Conservation (phyloP, 768 basidiomycete genomes). For the Hygrophorus pudorinus region DNA sequence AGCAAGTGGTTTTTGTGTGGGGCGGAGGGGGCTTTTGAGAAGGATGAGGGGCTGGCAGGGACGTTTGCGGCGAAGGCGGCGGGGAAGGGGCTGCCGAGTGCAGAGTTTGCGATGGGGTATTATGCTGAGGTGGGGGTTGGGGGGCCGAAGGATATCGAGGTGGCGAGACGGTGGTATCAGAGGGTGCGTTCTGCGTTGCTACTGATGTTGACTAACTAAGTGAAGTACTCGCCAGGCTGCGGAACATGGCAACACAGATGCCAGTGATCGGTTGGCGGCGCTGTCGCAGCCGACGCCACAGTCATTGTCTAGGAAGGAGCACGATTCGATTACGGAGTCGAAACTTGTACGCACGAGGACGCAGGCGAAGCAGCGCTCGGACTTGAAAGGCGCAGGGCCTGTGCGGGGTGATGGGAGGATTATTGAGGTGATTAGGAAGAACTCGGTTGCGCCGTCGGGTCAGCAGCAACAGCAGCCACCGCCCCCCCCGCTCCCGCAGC, state of each 20-base stretch:
- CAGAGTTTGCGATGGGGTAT: constrained; percentile 95
- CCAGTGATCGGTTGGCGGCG: constrained; percentile 59
- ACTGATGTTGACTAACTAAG: not conserved
- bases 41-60: constrained; percentile 77
- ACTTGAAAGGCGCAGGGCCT: constrained; percentile 15
- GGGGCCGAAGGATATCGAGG: constrained; percentile 46
- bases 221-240: constrained; percentile 42
- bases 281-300: constrained; percentile 53
- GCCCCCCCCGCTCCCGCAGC: not conserved
- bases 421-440: not conserved
- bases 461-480: no score
- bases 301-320: constrained; percentile 66
- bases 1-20: constrained; percentile 98
- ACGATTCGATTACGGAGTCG: constrained; percentile 66
- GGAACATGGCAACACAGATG: constrained; percentile 74
- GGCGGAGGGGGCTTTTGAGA: constrained; percentile 54
- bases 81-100: constrained; percentile 61
- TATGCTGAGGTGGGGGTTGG: constrained; percentile 92
- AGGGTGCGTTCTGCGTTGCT: constrained; percentile 19
- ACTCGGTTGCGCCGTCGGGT: not conserved
- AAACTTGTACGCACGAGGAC: constrained; percentile 82
- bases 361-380: constrained; percentile 49
- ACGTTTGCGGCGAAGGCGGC: constrained; percentile 89
- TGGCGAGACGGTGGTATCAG: constrained; percentile 72
- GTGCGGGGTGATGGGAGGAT: not conserved